phyloP scores from a whole-genome alignment of 1,139 yeast species.

The Pichia sp. region DNA sequence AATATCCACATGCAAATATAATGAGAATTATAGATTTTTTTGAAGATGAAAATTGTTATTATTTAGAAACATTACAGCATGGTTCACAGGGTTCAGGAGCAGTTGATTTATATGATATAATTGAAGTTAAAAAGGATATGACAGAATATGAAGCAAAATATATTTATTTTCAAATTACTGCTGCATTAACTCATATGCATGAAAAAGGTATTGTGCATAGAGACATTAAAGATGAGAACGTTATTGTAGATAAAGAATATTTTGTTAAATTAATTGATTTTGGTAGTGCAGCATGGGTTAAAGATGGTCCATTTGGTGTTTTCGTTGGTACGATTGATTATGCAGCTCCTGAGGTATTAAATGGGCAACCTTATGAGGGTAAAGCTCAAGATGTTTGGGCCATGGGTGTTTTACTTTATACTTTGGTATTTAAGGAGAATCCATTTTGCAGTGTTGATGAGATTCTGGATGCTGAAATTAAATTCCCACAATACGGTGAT shows the following conservation, averaged over 20 bases:
- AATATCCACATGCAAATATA: slow-evolving; percentile 80
- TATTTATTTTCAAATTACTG: slow-evolving; percentile 73
- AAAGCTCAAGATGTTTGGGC: slow-evolving; percentile 98
- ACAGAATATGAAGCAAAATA: slow-evolving; percentile 67
- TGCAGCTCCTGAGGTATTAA: slow-evolving; percentile 92
- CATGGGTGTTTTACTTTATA: slow-evolving; percentile 80
- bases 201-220: slow-evolving; percentile 85
- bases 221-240: slow-evolving; percentile 92
- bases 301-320: slow-evolving; percentile 92
- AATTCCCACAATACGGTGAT: slow-evolving; percentile 56
- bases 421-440: slow-evolving; percentile 87
- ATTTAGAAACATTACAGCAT: slow-evolving; percentile 85
- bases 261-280: slow-evolving; percentile 84
- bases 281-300: slow-evolving; percentile 88
- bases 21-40: slow-evolving; percentile 82
- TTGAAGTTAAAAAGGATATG: slow-evolving; percentile 79
- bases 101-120: slow-evolving; percentile 83
- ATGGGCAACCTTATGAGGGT: slow-evolving; percentile 86
- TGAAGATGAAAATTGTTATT: slow-evolving; percentile 84
- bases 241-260: slow-evolving; percentile 76
- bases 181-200: slow-evolving; percentile 77
- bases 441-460: slow-evolving; percentile 95
- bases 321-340: slow-evolving; percentile 96
- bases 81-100: slow-evolving; percentile 68
- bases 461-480: slow-evolving; percentile 84